Evolutionary conservation across 2,329 filamentous ascomycete genomes (phyloP).

Genomic region (Alternaria sp.): DNA sequence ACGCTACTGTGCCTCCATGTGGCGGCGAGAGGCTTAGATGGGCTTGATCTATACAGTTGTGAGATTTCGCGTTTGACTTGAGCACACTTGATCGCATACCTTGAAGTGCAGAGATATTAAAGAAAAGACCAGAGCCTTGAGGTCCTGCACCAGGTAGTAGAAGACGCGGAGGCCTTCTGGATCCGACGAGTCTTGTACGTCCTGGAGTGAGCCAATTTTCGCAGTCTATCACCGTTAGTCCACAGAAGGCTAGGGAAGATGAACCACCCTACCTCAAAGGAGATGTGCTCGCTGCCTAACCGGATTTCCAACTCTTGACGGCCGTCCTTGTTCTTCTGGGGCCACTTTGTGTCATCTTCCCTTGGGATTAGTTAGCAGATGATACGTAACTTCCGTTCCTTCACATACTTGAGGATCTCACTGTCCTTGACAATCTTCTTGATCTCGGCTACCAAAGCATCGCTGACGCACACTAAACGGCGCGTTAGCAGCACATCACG

Average conservation of each 20-base stretch:
- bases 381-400: not conserved
- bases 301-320: slow-evolving; percentile 95
- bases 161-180: slow-evolving; percentile 96
- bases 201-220: slow-evolving; percentile 95
- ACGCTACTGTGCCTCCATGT: not conserved
- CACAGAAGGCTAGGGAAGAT: too few relatives aligned
- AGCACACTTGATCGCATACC: slow-evolving; percentile 51
- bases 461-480: slow-evolving; percentile 87
- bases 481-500: not conserved
- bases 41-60: slow-evolving; percentile 67
- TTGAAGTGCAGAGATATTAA: slow-evolving; percentile 98
- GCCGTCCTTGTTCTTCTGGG: slow-evolving; percentile 98
- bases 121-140: slow-evolving; percentile 96
- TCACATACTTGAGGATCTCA: slow-evolving; percentile 88
- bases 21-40: slow-evolving; percentile 56
- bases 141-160: slow-evolving; percentile 96
- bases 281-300: slow-evolving; percentile 93
- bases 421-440: slow-evolving; percentile 96
- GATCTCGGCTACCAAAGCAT: slow-evolving; percentile 88
- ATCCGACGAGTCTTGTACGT: slow-evolving; percentile 94
- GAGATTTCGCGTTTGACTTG: not conserved
- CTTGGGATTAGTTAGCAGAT: slow-evolving; percentile 56
- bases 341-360: slow-evolving; percentile 98
- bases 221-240: slow-evolving; percentile 71
- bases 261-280: slow-evolving; percentile 76